These are phyloP conservation scores for Globisporangium megalacanthum DNA, from an alignment of 352 stramenopile genomes.

Conservation along the genomic window DNA sequence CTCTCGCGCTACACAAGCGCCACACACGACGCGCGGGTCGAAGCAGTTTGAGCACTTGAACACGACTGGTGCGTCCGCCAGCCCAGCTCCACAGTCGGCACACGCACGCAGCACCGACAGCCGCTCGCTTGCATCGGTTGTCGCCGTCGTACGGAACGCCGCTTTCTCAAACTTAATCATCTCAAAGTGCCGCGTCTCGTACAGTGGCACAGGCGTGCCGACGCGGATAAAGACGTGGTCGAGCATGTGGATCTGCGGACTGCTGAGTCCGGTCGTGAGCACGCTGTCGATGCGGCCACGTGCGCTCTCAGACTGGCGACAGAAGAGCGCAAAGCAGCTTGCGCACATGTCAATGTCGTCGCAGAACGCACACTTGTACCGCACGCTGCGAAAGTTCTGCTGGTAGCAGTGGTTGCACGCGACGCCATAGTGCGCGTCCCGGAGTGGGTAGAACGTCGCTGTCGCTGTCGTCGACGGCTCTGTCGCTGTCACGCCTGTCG, in stretches of 20 bases:
- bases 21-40: slow-evolving; percentile 41
- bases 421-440: slow-evolving; percentile 53
- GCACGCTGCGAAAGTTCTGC: slow-evolving; percentile 42
- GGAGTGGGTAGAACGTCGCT: slow-evolving; percentile 40
- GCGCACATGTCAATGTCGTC: slow-evolving; percentile 68
- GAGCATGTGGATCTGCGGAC: slow-evolving; percentile 24
- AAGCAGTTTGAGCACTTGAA: slow-evolving; percentile 65
- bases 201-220: slow-evolving; percentile 54
- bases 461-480: background rate
- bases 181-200: slow-evolving; percentile 48
- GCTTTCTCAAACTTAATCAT: slow-evolving; percentile 19
- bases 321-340: slow-evolving; percentile 49
- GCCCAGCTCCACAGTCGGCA: too few species aligned
- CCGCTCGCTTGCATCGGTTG: slow-evolving; percentile 1
- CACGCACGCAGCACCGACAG: slow-evolving; percentile 15
- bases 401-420: slow-evolving; percentile 65
- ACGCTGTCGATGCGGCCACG: slow-evolving; percentile 9
- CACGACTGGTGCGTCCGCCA: slow-evolving; percentile 34
- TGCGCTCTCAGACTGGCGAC: slow-evolving; percentile 11
- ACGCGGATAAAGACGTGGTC: slow-evolving; percentile 67
- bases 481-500: background rate
- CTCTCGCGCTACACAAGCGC: slow-evolving; percentile 37
- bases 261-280: slow-evolving; percentile 3
- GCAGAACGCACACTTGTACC: slow-evolving; percentile 75
- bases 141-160: slow-evolving; percentile 10